Evolutionary conservation across 2,329 filamentous ascomycete genomes (phyloP).

Genomic region (Botrytis pseudocinerea): DNA sequence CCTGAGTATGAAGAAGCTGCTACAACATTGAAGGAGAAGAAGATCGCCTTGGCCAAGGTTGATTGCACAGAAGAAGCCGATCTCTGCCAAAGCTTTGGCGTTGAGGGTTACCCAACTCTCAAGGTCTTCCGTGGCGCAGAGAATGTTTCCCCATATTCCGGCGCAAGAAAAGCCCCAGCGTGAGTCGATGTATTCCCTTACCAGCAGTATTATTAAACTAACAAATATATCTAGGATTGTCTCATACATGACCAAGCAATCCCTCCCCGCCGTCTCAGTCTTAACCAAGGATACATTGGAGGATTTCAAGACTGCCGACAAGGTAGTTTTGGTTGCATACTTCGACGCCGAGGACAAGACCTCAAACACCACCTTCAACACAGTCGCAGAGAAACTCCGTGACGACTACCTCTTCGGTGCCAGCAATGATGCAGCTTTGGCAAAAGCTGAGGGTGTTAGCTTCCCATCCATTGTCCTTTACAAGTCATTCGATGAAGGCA

Average conservation of each 20-base stretch:
- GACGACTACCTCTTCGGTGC: conserved; percentile 93
- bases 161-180: conserved; percentile 83
- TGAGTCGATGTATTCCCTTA: conserved; percentile 45
- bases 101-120: conserved; percentile 97
- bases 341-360: conserved; percentile 77
- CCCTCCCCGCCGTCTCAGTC: conserved; percentile 84
- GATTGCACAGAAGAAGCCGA: conserved; percentile 95
- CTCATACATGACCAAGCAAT: conserved; percentile 98
- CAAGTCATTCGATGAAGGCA: conserved; percentile 98
- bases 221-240: conserved; percentile 52
- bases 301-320: conserved; percentile 97
- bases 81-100: conserved; percentile 84
- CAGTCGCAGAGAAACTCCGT: conserved; percentile 70
- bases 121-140: conserved; percentile 97
- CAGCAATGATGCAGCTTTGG: conserved; percentile 77
- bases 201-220: conserved; percentile 7
- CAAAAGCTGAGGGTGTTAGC: conserved; percentile 86
- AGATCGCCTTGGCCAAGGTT: conserved; percentile 80
- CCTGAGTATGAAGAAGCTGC: conserved; percentile 89
- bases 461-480: conserved; percentile 88
- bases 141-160: conserved; percentile 78
- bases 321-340: conserved; percentile 92
- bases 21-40: conserved; percentile 81
- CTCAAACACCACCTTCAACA: conserved; percentile 80
- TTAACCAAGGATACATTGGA: conserved; percentile 80